These are phyloP conservation scores for Fusarium begoniae DNA, from an alignment of 2,329 filamentous ascomycete species.

Conservation along the genomic window DNA sequence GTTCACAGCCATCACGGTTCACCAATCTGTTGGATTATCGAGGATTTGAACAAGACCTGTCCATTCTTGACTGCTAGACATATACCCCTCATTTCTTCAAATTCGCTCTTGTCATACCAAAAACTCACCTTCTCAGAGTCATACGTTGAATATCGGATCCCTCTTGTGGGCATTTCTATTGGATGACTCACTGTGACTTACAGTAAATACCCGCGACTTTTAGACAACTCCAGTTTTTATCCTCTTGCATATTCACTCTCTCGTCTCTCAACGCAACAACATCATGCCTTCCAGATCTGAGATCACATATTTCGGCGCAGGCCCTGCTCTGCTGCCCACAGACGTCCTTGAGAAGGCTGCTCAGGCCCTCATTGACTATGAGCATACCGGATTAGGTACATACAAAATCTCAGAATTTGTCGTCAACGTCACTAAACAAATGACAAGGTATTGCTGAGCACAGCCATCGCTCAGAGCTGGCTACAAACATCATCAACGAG, in stretches of 20 bases:
- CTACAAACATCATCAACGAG: slow-evolving; percentile 80
- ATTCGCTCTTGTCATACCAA: not conserved
- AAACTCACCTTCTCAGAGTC: slow-evolving; percentile 10
- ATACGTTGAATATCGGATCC: slow-evolving; percentile 25
- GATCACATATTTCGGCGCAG: slow-evolving; percentile 88
- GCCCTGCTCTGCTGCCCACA: slow-evolving; percentile 87
- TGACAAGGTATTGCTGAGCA: slow-evolving; percentile 76
- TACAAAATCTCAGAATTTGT: not conserved
- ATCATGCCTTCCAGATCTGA: slow-evolving; percentile 77
- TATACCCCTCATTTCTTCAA: not conserved
- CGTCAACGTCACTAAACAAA: not conserved
- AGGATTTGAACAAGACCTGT: not conserved
- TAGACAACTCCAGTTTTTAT: slow-evolving; percentile 27
- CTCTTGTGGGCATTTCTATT: slow-evolving; percentile 34
- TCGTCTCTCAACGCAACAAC: slow-evolving; percentile 9
- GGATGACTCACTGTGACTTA: slow-evolving; percentile 35
- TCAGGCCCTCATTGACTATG: slow-evolving; percentile 81
- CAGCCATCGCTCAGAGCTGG: slow-evolving; percentile 84
- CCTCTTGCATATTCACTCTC: slow-evolving; percentile 10
- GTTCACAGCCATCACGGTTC: slow-evolving; percentile 15
- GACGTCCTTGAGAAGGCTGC: slow-evolving; percentile 81
- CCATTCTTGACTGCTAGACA: not conserved
- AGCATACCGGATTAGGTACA: slow-evolving; percentile 79
- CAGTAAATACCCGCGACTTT: slow-evolving; percentile 7
- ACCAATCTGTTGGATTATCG: not conserved